Evolutionary conservation across 345 rosid genomes (phyloP).

Genomic region (Clarkia xantiana): DNA sequence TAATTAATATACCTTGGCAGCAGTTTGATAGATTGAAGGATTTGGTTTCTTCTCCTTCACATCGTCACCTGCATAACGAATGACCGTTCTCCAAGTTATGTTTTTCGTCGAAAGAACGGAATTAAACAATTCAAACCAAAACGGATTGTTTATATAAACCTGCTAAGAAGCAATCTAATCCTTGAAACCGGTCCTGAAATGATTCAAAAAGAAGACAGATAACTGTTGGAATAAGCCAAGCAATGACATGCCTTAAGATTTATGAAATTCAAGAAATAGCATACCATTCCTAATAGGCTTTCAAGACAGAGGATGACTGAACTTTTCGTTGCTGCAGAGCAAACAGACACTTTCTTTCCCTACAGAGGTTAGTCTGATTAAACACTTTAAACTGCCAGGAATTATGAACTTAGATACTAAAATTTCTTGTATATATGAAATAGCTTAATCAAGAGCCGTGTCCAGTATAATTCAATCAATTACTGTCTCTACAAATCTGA

Average conservation of each 20-base stretch:
- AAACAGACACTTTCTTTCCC: slow-evolving; percentile 76
- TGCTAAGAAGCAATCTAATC: slow-evolving; percentile 95
- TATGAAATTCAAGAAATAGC: slow-evolving; percentile 8
- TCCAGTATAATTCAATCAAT: background rate
- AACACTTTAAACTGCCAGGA: background rate
- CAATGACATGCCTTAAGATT: background rate
- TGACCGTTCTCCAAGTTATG: background rate
- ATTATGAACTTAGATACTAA: background rate
- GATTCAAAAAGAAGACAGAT: slow-evolving; percentile 2
- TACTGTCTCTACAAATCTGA: background rate
- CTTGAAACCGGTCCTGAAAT: slow-evolving; percentile 59
- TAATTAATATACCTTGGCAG: slow-evolving; percentile 46
- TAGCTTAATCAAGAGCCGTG: too few relatives aligned
- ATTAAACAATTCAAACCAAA: too few relatives aligned
- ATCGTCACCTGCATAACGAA: slow-evolving; percentile 55
- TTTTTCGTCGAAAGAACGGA: too few relatives aligned
- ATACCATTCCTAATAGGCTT: slow-evolving; percentile 66
- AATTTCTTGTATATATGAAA: too few relatives aligned
- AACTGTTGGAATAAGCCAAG: slow-evolving; percentile 1
- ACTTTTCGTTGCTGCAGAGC: slow-evolving; percentile 98
- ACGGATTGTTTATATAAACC: too few relatives aligned
- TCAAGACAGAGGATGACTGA: slow-evolving; percentile 86
- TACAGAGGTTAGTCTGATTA: slow-evolving; percentile 9
- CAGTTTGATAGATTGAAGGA: slow-evolving; percentile 73
- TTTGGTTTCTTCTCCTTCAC: slow-evolving; percentile 95